phyloP scores from a whole-genome alignment of 257 asterid species.

The Plantago major region DNA sequence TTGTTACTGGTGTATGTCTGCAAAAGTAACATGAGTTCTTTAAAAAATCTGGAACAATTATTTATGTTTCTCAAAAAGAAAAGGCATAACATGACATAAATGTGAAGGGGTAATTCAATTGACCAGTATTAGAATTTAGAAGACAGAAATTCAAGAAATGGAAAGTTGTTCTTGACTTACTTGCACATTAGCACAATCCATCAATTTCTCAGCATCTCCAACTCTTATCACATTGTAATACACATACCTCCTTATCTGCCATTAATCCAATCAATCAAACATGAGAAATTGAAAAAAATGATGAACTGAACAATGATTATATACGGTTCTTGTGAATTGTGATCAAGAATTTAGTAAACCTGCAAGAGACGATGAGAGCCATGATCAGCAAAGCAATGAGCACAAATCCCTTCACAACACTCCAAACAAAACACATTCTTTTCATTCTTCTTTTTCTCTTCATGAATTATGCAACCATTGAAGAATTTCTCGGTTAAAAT shows the following conservation, averaged over 20 bases:
- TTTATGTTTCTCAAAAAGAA: no score
- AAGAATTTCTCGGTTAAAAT: slow-evolving; percentile 64
- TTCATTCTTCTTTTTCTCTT: slow-evolving; percentile 58
- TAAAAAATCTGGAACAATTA: neutral
- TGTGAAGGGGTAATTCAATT: neutral
- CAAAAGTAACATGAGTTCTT: neutral
- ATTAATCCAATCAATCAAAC: neutral
- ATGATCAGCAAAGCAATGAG: slow-evolving; percentile 48
- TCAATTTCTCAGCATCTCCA: slow-evolving; percentile 37
- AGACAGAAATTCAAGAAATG: neutral
- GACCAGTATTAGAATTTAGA: no score
- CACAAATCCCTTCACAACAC: slow-evolving; percentile 68
- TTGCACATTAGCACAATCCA: slow-evolving; percentile 69
- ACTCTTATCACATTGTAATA: slow-evolving; percentile 69
- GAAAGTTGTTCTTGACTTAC: slow-evolving; percentile 27
- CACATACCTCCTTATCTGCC: slow-evolving; percentile 52
- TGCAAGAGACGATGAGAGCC: slow-evolving; percentile 67
- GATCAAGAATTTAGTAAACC: slow-evolving; percentile 26
- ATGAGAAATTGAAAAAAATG: no score
- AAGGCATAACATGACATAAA: neutral
- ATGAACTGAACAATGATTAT: no score
- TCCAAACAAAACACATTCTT: slow-evolving; percentile 70
- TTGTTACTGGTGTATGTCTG: slow-evolving; percentile 50
- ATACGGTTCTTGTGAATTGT: neutral
- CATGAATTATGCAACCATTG: slow-evolving; percentile 64